Conservation (phyloP, 805 yeast genomes). For the Brettanomyces naardenensis region DNA sequence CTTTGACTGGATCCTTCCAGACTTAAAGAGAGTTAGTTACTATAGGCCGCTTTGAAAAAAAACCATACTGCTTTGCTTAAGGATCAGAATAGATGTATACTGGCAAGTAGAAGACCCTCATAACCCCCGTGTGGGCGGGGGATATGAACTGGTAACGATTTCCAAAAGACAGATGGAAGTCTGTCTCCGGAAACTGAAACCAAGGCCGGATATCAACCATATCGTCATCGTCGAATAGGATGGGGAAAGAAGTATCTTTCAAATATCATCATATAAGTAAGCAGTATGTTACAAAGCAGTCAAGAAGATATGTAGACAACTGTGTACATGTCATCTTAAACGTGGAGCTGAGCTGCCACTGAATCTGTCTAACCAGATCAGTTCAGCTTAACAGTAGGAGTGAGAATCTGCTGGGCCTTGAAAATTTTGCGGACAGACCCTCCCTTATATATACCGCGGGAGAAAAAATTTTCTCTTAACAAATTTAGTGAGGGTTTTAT, state of each 20-base stretch:
- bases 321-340: no score
- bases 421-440: no score
- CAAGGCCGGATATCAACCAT: constrained; percentile 52
- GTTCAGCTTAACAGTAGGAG: no score
- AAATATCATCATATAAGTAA: constrained; percentile 22
- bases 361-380: no score
- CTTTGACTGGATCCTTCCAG: background rate
- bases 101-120: constrained; percentile 78
- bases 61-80: background rate
- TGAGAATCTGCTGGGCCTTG: no score
- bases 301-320: no score
- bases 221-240: constrained; percentile 92
- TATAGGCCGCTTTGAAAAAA: background rate
- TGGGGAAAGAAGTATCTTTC: constrained; percentile 82
- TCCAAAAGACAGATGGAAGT: constrained; percentile 27
- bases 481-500: no score
- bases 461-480: no score
- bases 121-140: constrained; percentile 25
- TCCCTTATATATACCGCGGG: no score
- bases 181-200: constrained; percentile 19
- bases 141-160: constrained; percentile 17
- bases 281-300: no score
- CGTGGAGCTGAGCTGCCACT: no score
- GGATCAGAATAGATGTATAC: constrained; percentile 62
- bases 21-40: background rate